A percentile compares a stretch with the other conserved stretches of the same genome.
These are phyloP conservation scores for Suhomyces bribrorum DNA, from an alignment of 1,139 yeast genomes.

Conservation along the genomic window DNA sequence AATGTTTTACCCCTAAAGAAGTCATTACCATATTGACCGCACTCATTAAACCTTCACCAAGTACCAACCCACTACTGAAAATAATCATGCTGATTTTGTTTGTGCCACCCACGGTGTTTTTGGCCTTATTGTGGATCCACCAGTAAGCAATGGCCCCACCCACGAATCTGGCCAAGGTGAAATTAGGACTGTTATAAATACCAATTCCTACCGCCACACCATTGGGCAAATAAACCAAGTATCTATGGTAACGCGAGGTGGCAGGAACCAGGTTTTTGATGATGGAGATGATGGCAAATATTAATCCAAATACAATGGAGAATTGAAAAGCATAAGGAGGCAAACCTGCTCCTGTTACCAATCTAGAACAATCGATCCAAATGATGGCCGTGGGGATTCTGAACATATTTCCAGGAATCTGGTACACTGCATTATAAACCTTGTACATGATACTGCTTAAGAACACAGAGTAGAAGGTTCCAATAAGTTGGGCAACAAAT, in stretches of 20 bases:
- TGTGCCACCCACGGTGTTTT: conserved; percentile 28
- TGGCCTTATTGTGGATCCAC: conserved; percentile 48
- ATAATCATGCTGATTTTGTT: conserved; percentile 73
- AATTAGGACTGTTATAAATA: conserved; percentile 88
- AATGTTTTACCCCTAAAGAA: conserved; percentile 54
- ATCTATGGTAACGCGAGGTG: conserved; percentile 38
- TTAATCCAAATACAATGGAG: conserved; percentile 61
- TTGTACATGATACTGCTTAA: conserved; percentile 81
- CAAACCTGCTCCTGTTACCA: conserved; percentile 87
- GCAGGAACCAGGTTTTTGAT: conserved; percentile 55
- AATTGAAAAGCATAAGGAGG: conserved; percentile 76
- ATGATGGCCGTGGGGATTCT: conserved; percentile 93
- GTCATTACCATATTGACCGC: conserved; percentile 79
- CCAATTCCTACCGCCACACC: conserved; percentile 99
- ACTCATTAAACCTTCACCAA: conserved; percentile 92
- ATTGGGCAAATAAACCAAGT: conserved; percentile 69
- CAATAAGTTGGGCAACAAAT: conserved; percentile 84
- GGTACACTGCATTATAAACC: conserved; percentile 77
- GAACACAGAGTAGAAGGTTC: conserved; percentile 79
- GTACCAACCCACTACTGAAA: conserved; percentile 85
- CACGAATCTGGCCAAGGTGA: conserved; percentile 86
- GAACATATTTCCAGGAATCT: conserved; percentile 77
- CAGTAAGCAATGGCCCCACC: conserved; percentile 78
- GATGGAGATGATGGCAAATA: conserved; percentile 72
- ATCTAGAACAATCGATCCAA: conserved; percentile 94